A percentile compares a stretch with the other conserved stretches of the same genome.
phyloP scores from a whole-genome alignment of 2,329 filamentous ascomycete species.

The Fusarium neocosmosporiellum region DNA sequence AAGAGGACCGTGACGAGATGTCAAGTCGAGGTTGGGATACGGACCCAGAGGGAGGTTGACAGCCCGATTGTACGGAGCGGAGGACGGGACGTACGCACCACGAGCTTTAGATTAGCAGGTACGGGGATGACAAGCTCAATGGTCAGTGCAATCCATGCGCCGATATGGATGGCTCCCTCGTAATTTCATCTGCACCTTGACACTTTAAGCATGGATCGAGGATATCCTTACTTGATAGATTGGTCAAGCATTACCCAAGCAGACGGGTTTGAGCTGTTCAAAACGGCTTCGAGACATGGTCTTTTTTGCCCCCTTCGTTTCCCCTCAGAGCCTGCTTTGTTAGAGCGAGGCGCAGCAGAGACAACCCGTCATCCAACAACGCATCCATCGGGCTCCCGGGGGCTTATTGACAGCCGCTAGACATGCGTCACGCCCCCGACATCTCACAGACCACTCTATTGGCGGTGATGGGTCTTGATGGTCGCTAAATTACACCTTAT shows the following conservation, averaged over 20 bases:
- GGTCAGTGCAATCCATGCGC: slow-evolving; percentile 9
- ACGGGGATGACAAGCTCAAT: not conserved
- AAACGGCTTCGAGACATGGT: not conserved
- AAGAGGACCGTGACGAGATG: slow-evolving; percentile 11
- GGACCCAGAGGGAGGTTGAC: slow-evolving; percentile 3
- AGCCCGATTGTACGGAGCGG: not conserved
- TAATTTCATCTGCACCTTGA: not conserved
- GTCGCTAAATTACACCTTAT: slow-evolving; percentile 30
- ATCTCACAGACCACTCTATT: slow-evolving; percentile 12
- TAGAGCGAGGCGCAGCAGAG: slow-evolving; percentile 30
- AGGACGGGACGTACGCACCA: not conserved
- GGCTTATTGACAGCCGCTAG: slow-evolving; percentile 2
- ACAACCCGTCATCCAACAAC: not conserved
- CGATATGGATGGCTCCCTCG: not conserved
- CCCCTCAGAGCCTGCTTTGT: not conserved
- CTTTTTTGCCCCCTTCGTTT: not conserved
- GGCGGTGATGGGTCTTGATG: slow-evolving; percentile 6
- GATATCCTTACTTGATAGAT: not conserved
- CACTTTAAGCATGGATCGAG: not conserved
- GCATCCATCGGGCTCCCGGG: slow-evolving; percentile 11
- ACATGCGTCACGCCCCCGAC: slow-evolving; percentile 6
- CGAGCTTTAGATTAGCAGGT: slow-evolving; percentile 6
- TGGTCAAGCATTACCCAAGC: not conserved
- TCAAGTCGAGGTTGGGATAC: slow-evolving; percentile 28
- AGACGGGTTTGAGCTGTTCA: not conserved